phyloP scores from a whole-genome alignment of 148 eudicot species.

The Chenopodium album region DNA sequence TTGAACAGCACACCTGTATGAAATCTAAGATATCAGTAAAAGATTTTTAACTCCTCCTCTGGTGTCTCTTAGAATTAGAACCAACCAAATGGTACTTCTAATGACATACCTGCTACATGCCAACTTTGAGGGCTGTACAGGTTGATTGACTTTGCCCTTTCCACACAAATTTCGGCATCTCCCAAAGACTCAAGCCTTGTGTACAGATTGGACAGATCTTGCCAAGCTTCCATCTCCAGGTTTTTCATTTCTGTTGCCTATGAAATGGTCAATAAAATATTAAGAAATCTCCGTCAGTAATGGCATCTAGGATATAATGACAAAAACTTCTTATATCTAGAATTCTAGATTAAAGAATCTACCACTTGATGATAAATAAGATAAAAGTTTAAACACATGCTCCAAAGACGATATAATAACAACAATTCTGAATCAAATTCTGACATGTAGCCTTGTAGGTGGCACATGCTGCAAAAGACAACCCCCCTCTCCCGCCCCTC shows the following conservation, averaged over 20 bases:
- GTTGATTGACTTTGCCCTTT: constrained; percentile 54
- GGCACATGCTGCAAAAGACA: neutral
- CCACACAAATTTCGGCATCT: constrained; percentile 69
- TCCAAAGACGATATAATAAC: neutral
- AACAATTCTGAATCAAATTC: neutral
- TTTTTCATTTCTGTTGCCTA: constrained; percentile 40
- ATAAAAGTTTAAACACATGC: neutral
- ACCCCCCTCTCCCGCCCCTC: no score
- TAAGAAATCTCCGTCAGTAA: neutral
- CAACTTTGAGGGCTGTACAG: constrained; percentile 57
- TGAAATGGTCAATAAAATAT: constrained; percentile 1
- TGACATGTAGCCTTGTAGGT: neutral
- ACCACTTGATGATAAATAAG: neutral
- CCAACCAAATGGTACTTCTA: neutral
- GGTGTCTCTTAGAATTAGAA: neutral
- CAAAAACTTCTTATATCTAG: neutral
- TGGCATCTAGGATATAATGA: neutral
- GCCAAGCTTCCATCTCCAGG: constrained; percentile 86
- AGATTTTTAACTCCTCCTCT: neutral
- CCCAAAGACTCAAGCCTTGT: constrained; percentile 58
- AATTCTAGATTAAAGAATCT: neutral
- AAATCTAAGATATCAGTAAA: constrained; percentile 5
- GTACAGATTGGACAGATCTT: constrained; percentile 70
- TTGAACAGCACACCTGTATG: constrained; percentile 48
- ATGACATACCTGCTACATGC: constrained; percentile 67